Evolutionary conservation across 73 alveolate genomes (phyloP).

Genomic region (Urostyla sp.): DNA sequence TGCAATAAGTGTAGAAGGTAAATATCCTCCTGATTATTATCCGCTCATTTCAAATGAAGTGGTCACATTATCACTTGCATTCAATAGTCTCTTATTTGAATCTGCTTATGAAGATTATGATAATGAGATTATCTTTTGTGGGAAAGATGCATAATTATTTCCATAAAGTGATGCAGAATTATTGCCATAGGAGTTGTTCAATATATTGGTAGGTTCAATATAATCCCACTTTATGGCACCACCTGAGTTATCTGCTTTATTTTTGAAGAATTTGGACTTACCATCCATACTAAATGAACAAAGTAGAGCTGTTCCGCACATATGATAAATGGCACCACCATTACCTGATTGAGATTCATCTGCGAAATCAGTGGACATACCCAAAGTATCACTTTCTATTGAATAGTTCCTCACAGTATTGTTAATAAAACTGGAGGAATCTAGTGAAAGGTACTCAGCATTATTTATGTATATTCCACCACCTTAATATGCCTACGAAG

Average conservation of each 20-base stretch:
- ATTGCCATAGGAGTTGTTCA: neutral
- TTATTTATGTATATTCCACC: constrained; percentile 46
- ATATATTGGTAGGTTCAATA: constrained; percentile 8
- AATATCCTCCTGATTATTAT: constrained; percentile 40
- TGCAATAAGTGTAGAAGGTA: constrained; percentile 23
- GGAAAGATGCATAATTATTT: constrained; percentile 34
- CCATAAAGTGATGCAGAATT: constrained; percentile 42
- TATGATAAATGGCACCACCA: constrained; percentile 68
- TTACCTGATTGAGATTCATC: constrained; percentile 1
- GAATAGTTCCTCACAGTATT: too few relatives aligned
- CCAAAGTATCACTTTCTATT: too few relatives aligned
- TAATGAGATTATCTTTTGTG: constrained; percentile 18
- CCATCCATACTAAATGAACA: neutral
- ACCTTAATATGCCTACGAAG: constrained; percentile 19
- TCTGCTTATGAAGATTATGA: neutral
- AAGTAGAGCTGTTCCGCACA: neutral
- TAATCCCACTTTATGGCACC: constrained; percentile 54
- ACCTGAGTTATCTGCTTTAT: constrained; percentile 31
- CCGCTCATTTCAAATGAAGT: too few relatives aligned
- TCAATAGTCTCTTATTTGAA: neutral
- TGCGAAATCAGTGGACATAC: neutral
- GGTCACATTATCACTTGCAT: too few relatives aligned
- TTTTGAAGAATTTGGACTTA: neutral
- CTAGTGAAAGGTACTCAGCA: neutral
- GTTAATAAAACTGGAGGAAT: neutral